Conservation (phyloP, 2,329 filamentous ascomycete species). For the Aspergillus sp. region DNA sequence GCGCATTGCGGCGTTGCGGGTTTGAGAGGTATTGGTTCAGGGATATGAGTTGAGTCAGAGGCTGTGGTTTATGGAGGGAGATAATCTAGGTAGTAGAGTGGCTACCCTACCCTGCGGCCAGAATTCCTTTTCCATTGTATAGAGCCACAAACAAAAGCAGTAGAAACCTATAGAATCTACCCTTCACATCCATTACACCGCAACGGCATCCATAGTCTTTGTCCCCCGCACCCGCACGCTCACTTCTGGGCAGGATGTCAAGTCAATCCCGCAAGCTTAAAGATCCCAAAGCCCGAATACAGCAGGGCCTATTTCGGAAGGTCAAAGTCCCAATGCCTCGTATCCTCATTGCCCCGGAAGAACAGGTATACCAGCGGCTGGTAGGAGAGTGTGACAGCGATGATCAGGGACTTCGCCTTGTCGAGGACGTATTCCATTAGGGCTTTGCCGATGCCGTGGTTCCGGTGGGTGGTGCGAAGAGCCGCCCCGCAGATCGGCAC, state of each 20-base stretch:
- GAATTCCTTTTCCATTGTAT: no score
- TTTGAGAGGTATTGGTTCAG: not conserved
- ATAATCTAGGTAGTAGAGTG: no score
- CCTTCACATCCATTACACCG: no score
- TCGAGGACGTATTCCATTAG: constrained; percentile 1
- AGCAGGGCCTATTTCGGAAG: constrained; percentile 21
- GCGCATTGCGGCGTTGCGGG: not conserved
- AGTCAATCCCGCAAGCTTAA: constrained; percentile 23
- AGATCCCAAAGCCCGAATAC: constrained; percentile 24
- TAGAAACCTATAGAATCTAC: no score
- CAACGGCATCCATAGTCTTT: not conserved
- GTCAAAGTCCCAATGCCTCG: constrained; percentile 23
- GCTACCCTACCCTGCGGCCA: no score
- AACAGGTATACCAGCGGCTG: constrained; percentile 23
- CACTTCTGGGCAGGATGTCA: constrained; percentile 11
- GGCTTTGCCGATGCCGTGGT: constrained; percentile 5
- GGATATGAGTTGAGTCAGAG: no score
- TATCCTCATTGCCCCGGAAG: constrained; percentile 24
- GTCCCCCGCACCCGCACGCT: no score
- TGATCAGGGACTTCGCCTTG: not conserved
- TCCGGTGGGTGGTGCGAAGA: not conserved
- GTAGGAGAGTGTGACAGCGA: constrained; percentile 9
- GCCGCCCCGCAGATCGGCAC: not conserved
- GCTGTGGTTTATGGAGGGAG: no score
- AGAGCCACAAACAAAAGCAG: no score